Base-by-base conservation (phyloP, 2,329 filamentous ascomycete genomes). In the Colletotrichum costaricense region DNA sequence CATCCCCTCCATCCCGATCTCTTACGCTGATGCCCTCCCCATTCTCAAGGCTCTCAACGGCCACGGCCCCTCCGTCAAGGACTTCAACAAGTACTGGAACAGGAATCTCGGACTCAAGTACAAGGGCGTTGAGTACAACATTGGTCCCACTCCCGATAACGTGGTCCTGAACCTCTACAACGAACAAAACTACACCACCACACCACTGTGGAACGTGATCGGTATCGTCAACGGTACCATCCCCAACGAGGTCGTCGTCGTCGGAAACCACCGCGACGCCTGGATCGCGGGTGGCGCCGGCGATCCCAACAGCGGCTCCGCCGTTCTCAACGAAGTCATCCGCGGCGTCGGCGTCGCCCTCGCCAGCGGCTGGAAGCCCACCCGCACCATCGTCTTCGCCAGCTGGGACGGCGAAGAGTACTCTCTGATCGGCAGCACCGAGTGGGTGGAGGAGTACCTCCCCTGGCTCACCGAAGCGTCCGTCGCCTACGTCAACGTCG, bases 231-330 rank as follows among this genome's bases (percentile, higher is more conserved):
- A 98, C 78, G 97, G 96, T 11, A 93, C 93, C 0, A 91, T 97
- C 46, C 87, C 91, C 0, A 92, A 98, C 77, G 95, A 98, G 79
- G 95, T 98, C 1, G 87, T 99, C 58, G 88, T 99, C 4, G 85
- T 98, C 38, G 95, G 95, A n/a, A 98, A 97, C 79, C 95, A 98
- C 79, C 91, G 95, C 42, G 95, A 98, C 82, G 94, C 95, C 0
- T 97, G 94, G 94, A 93, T 96, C 78, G 92, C 92, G 33, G 94
- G 94, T n/a, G 94, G 94, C 28, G 93, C 94, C 19, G 93, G 88
- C 14, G 94, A 97, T 77, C 94, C 94, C 1, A 96, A 96, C 85
- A 94, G 92, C 75, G 94, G 94, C 74, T 95, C 93, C 19, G 93
- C 94, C 4, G 90, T 92, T 0, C 82, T 97, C 57, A 95, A 95